A percentile compares a stretch with the other conserved stretches of the same genome.
Evolutionary conservation across 306 rosid genomes (phyloP).

Genomic region (Cotoneaster glaucophyllus): DNA sequence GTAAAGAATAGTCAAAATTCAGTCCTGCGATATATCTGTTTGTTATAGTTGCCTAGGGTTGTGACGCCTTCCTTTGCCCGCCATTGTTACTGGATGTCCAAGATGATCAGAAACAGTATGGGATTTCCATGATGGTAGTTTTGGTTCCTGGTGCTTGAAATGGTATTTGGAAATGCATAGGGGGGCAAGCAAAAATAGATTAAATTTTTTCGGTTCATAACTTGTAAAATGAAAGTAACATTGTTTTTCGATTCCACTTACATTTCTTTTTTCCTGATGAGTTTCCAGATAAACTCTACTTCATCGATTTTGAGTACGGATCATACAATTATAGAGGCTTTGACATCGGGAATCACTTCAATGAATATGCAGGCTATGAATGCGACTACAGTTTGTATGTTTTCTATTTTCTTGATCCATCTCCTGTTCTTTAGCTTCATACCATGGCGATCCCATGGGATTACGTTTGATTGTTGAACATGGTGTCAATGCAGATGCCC

Average conservation of each 20-base stretch:
- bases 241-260: conserved; percentile 6
- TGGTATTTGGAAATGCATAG: background rate
- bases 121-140: background rate
- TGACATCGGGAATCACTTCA: conserved; percentile 95
- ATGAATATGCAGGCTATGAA: conserved; percentile 84
- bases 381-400: conserved; percentile 78
- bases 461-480: conserved; percentile 13
- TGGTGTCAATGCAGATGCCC: conserved; percentile 57
- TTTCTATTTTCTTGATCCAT: background rate
- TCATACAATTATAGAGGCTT: conserved; percentile 93
- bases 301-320: conserved; percentile 95
- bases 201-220: background rate
- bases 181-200: background rate
- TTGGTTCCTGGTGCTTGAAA: background rate
- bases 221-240: conserved; percentile 9
- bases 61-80: background rate
- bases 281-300: conserved; percentile 67
- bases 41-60: background rate
- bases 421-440: background rate
- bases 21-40: background rate
- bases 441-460: background rate
- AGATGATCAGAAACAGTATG: background rate
- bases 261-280: conserved; percentile 18
- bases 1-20: background rate
- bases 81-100: background rate